Conservation (phyloP, 495 filamentous ascomycete genomes). For the Aspergillus wentii region DNA sequence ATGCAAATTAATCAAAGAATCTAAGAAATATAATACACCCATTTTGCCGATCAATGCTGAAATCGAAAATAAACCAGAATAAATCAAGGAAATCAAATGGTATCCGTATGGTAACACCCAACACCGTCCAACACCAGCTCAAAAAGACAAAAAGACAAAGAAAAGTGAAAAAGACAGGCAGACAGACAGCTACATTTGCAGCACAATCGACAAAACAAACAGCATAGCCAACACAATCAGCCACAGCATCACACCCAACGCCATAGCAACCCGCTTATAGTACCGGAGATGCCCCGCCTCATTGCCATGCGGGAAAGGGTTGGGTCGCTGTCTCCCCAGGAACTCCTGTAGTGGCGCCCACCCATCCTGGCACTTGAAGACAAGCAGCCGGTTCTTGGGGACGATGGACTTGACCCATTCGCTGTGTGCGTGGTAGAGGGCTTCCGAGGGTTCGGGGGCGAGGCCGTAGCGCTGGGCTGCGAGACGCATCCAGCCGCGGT, state of each 20-base stretch:
- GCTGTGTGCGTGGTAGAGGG: background rate
- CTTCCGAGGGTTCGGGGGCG: background rate
- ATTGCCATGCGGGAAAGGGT: background rate
- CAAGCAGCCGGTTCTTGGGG: background rate
- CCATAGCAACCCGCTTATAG: background rate
- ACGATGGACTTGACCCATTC: background rate
- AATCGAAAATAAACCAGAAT: too few species aligned
- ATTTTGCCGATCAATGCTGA: too few species aligned
- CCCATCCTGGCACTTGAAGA: background rate
- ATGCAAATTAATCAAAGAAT: too few species aligned
- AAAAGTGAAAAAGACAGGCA: too few species aligned
- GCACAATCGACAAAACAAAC: too few species aligned
- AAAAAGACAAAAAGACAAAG: too few species aligned
- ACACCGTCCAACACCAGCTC: too few species aligned
- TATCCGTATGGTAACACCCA: too few species aligned
- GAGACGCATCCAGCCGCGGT: background rate
- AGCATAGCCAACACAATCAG: background rate
- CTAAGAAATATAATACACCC: too few species aligned
- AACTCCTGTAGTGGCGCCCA: background rate
- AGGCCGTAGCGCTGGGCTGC: background rate
- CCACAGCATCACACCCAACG: background rate
- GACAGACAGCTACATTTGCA: too few species aligned
- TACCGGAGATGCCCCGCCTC: background rate
- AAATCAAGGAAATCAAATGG: too few species aligned
- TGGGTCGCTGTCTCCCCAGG: background rate